A percentile compares a stretch with the other conserved stretches of the same genome.
phyloP scores from a whole-genome alignment of 495 filamentous ascomycete species.

The Wilcoxina mikolae region DNA sequence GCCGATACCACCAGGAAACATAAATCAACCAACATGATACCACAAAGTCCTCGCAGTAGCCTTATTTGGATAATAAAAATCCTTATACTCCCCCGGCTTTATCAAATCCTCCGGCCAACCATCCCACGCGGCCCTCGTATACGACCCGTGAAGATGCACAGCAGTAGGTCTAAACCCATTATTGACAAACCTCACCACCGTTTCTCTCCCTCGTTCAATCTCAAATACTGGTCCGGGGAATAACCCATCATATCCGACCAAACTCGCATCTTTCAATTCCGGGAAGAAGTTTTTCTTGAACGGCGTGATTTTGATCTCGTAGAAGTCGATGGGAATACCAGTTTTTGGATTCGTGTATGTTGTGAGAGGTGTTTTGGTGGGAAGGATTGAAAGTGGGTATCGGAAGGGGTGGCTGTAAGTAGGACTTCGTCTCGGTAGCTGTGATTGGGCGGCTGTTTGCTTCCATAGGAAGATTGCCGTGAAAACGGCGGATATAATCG shows the following conservation, averaged over 20 bases:
- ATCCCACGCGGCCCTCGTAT: conserved; percentile 32
- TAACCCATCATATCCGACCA: conserved; percentile 40
- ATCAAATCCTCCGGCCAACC: conserved; percentile 42
- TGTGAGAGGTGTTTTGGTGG: conserved; percentile 2
- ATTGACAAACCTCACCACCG: conserved; percentile 39
- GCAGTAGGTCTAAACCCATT: conserved; percentile 21
- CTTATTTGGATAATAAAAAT: conserved; percentile 44
- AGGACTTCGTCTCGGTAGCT: neutral
- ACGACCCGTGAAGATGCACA: conserved; percentile 39
- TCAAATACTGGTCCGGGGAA: conserved; percentile 38
- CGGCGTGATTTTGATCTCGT: conserved; percentile 34
- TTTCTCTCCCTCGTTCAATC: conserved; percentile 32
- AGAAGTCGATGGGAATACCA: conserved; percentile 29
- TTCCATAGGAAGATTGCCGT: too few species aligned
- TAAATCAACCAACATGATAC: conserved; percentile 32
- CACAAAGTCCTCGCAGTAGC: conserved; percentile 34
- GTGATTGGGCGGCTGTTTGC: too few species aligned
- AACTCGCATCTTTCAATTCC: conserved; percentile 22
- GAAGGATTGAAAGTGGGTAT: conserved; percentile 5
- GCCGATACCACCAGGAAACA: neutral
- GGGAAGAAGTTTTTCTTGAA: conserved; percentile 37
- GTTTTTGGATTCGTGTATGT: conserved; percentile 20
- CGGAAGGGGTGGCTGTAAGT: conserved; percentile 1
- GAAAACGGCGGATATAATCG: neutral
- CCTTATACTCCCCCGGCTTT: conserved; percentile 37